Evolutionary conservation across 441 rosid species (phyloP).

Genomic region (Syzygium malaccense): DNA sequence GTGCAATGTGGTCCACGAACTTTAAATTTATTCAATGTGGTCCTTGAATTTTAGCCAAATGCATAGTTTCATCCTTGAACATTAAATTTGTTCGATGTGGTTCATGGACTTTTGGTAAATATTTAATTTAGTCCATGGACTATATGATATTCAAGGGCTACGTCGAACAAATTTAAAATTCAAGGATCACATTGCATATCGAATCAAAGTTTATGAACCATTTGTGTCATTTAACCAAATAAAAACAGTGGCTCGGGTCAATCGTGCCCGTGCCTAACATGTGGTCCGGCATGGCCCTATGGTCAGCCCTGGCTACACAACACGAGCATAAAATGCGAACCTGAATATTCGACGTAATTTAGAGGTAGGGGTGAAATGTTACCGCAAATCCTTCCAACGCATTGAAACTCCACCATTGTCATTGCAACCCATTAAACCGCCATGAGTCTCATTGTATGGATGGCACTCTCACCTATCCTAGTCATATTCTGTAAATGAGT

Average conservation of each 20-base stretch:
- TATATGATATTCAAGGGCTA: no score
- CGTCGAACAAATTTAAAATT: no score
- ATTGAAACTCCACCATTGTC: not conserved
- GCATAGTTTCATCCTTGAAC: no score
- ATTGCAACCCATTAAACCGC: not conserved
- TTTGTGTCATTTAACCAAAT: no score
- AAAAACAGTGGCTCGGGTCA: not conserved
- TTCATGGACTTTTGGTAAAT: no score
- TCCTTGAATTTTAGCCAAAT: no score
- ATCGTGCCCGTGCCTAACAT: rapidly evolving
- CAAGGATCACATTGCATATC: no score
- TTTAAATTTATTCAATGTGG: no score
- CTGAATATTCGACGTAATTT: rapidly evolving
- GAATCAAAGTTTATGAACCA: no score
- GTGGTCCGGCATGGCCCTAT: not conserved
- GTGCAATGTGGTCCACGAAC: no score
- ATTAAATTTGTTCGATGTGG: no score
- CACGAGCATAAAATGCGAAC: not conserved
- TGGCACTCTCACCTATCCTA: not conserved
- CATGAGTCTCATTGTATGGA: not conserved
- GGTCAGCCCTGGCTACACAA: rapidly evolving
- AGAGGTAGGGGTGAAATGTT: not conserved
- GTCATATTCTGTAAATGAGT: rapidly evolving
- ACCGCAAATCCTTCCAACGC: not conserved
- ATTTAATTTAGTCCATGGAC: no score